phyloP scores from a whole-genome alignment of 352 stramenopile genomes.

The Globisporangium nunn region DNA sequence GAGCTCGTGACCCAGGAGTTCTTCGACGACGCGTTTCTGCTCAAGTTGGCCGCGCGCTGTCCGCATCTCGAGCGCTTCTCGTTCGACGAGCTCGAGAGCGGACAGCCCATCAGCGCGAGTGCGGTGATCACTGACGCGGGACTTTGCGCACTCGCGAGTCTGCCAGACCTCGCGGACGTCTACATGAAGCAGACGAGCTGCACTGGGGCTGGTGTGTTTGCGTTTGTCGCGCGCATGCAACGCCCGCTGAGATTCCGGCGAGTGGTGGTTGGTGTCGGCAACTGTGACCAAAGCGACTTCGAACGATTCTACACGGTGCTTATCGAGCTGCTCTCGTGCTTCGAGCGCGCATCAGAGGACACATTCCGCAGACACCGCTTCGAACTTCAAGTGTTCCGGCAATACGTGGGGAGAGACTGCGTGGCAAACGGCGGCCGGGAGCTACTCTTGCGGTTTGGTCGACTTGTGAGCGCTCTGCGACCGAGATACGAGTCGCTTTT shows the following conservation, averaged over 20 bases:
- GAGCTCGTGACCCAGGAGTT: conserved; percentile 10
- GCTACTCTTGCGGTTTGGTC: not conserved
- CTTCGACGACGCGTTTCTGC: conserved; percentile 11
- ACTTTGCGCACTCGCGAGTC: conserved; percentile 2
- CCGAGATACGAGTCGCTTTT: not conserved
- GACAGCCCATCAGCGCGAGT: conserved; percentile 11
- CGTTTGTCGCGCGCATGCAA: conserved; percentile 3
- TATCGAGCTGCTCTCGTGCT: conserved; percentile 4
- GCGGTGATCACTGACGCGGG: conserved; percentile 7
- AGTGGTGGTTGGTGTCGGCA: conserved; percentile 3
- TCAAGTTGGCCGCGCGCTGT: conserved; percentile 3
- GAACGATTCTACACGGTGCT: conserved; percentile 6
- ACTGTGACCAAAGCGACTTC: conserved; percentile 3
- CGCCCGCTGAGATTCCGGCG: conserved; percentile 1
- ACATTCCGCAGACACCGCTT: conserved; percentile 5
- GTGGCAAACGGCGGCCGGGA: not conserved
- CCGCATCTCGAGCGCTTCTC: conserved; percentile 5
- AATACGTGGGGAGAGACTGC: conserved; percentile 4
- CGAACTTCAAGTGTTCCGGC: conserved; percentile 5
- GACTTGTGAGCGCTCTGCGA: not conserved
- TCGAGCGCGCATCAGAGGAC: not conserved
- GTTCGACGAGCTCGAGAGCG: conserved; percentile 12
- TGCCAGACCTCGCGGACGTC: conserved; percentile 7
- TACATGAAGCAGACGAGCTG: conserved; percentile 13
- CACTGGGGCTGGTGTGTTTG: conserved; percentile 7